Evolutionary conservation across 176 grass and related monocot species (phyloP).

Genomic region (Cenchrus purpureus): DNA sequence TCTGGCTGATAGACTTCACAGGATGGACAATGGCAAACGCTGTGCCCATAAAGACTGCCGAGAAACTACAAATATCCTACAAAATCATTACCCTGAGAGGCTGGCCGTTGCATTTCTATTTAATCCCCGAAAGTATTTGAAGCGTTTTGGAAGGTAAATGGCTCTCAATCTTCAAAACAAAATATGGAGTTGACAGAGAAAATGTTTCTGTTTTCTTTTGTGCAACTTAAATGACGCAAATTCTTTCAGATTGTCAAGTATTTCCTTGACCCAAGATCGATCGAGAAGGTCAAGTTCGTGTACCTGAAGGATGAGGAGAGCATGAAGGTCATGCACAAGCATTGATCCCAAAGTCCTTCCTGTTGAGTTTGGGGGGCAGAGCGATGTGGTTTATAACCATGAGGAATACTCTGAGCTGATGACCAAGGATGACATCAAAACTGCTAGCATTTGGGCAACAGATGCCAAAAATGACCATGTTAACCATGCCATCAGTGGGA

Average conservation of each 20-base stretch:
- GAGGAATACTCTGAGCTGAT: constrained; percentile 83
- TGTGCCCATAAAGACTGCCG: constrained; percentile 72
- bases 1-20: constrained; percentile 90
- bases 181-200: background rate
- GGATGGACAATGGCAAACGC: constrained; percentile 81
- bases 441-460: constrained; percentile 49
- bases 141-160: constrained; percentile 72
- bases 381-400: constrained; percentile 61
- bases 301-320: constrained; percentile 74
- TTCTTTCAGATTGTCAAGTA: constrained; percentile 59
- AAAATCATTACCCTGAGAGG: constrained; percentile 94
- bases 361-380: constrained; percentile 77
- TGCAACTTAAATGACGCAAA: background rate
- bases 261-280: constrained; percentile 71
- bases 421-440: constrained; percentile 72
- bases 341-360: constrained; percentile 77
- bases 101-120: constrained; percentile 70
- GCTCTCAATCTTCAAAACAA: background rate
- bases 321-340: constrained; percentile 57
- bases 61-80: constrained; percentile 62
- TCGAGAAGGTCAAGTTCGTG: constrained; percentile 70
- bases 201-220: background rate
- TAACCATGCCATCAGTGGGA: constrained; percentile 15
- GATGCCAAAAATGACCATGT: constrained; percentile 28
- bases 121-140: constrained; percentile 89